Evolutionary conservation across 768 basidiomycete genomes (phyloP).

Genomic region (Leucosporidium creatinivorum): DNA sequence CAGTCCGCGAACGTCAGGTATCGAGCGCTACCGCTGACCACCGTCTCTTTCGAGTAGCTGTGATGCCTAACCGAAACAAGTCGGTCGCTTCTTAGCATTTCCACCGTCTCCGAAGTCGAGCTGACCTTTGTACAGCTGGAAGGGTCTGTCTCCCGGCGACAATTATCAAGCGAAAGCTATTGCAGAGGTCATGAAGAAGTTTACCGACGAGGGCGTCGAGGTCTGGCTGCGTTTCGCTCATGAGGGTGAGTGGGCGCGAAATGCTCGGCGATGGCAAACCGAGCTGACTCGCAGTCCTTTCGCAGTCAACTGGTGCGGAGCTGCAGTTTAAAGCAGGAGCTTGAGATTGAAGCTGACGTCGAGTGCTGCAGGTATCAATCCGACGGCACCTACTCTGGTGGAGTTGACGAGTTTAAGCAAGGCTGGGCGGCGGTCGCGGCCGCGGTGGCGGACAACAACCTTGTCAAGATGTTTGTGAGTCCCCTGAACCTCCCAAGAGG

Average conservation of each 20-base stretch:
- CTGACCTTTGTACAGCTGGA: constrained; percentile 19
- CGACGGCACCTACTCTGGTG: constrained; percentile 36
- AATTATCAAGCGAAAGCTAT: constrained; percentile 35
- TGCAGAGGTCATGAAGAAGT: constrained; percentile 37
- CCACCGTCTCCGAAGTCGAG: too few species aligned
- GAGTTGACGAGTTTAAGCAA: constrained; percentile 33
- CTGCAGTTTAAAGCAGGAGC: too few species aligned
- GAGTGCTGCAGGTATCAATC: constrained; percentile 15
- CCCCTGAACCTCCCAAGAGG: not conserved
- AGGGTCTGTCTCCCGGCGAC: constrained; percentile 30
- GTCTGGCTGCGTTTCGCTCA: constrained; percentile 38
- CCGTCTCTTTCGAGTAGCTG: too few species aligned
- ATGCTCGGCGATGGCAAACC: too few species aligned
- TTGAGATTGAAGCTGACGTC: too few species aligned
- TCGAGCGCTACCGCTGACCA: too few species aligned
- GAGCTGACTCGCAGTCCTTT: too few species aligned
- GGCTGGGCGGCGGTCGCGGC: constrained; percentile 36
- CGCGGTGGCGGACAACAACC: constrained; percentile 25
- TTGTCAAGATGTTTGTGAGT: constrained; percentile 35
- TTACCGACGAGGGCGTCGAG: constrained; percentile 36
- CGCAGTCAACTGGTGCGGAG: constrained; percentile 25
- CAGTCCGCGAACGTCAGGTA: too few species aligned
- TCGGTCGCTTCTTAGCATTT: too few species aligned
- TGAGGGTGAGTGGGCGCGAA: constrained; percentile 9
- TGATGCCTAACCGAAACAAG: too few species aligned